phyloP scores from a whole-genome alignment of 2,329 filamentous ascomycete species.

The Trichophyton rubrum region DNA sequence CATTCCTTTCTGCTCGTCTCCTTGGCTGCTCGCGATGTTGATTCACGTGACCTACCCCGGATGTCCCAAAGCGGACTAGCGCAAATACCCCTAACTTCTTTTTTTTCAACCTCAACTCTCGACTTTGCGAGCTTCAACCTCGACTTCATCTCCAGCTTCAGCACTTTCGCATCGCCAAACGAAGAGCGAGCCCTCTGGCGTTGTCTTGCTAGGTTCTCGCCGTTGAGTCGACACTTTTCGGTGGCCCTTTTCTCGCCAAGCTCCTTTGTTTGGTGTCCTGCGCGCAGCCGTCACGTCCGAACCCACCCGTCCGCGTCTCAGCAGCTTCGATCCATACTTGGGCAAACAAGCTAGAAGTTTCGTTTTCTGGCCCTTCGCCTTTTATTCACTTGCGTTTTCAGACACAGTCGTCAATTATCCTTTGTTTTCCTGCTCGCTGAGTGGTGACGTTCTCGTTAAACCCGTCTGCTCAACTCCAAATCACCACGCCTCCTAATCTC shows the following conservation, averaged over 20 bases:
- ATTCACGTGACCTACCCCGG: not conserved
- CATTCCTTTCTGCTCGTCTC: not conserved
- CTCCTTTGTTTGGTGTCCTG: slow-evolving; percentile 6
- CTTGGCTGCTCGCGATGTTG: not conserved
- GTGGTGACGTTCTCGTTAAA: slow-evolving; percentile 5
- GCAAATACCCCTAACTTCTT: not conserved
- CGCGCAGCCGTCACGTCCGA: not conserved
- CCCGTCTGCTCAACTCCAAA: slow-evolving; percentile 18
- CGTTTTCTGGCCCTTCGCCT: not conserved
- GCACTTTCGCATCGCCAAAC: slow-evolving; percentile 3
- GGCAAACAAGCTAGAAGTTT: not conserved
- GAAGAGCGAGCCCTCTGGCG: slow-evolving; percentile 5
- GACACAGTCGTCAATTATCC: not conserved
- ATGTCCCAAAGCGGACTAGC: slow-evolving; percentile 5
- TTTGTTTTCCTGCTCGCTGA: not conserved
- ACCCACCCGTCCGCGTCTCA: not conserved
- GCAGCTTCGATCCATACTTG: slow-evolving; percentile 1
- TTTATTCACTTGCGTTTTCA: slow-evolving; percentile 1
- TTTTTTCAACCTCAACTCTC: slow-evolving; percentile 6
- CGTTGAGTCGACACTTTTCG: not conserved
- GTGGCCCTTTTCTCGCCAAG: not conserved
- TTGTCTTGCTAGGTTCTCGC: slow-evolving; percentile 4
- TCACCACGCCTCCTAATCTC: slow-evolving; percentile 10
- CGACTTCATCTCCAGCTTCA: slow-evolving; percentile 9
- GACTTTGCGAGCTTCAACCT: slow-evolving; percentile 4